Base-by-base conservation (phyloP, 1,284 basidiomycete species). In the Porphyrellus sp. region DNA sequence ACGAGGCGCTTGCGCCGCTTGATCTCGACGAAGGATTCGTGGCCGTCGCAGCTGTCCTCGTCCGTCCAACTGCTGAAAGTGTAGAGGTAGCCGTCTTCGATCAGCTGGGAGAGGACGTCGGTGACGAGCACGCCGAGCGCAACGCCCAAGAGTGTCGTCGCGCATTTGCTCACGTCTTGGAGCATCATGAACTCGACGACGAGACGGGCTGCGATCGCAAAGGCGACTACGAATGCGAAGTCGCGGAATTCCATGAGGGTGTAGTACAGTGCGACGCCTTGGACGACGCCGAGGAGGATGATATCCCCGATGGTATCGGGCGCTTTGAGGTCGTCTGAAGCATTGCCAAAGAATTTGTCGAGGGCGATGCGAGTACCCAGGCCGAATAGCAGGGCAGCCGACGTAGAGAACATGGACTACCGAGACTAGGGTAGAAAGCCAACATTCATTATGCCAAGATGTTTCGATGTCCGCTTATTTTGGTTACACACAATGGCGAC, bases 261-360 rank as follows among this genome's bases (percentile, higher is more conserved):
- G 62, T 81, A 85, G 64, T 88, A 85, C 42, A 91, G 73, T 24
- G 79, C 83, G 57, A 86, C 79, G 46, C 88, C 88, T 69, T 89
- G 85, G 76, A 85, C 83, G 59, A 84, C 76, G 50, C 88, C 88
- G 50, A 79, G 72, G 55, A 91, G 79, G 66, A 89, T 71, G 60
- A 76, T 75, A 63, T 87, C 80, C 55, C 78, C 76, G 39, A 82
- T 70, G 60, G 78, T 70, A 25, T 65, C 53, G 15, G 78, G 70
- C 5, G 57, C 47, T 51, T 61, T 67, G 40, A 67, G 65, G n/a
- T 46, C 55, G 60, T 64, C 53, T 55, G 75, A 69, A 53, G 67
- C 72, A 46, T 76, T 66, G 49, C 69, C 66, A 52, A 74, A 77
- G 62, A 82, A 68, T 54, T 75, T 73, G 70, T 86, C 82, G 59